phyloP scores from a whole-genome alignment of 768 basidiomycete species.

The Agrocybe pediades region DNA sequence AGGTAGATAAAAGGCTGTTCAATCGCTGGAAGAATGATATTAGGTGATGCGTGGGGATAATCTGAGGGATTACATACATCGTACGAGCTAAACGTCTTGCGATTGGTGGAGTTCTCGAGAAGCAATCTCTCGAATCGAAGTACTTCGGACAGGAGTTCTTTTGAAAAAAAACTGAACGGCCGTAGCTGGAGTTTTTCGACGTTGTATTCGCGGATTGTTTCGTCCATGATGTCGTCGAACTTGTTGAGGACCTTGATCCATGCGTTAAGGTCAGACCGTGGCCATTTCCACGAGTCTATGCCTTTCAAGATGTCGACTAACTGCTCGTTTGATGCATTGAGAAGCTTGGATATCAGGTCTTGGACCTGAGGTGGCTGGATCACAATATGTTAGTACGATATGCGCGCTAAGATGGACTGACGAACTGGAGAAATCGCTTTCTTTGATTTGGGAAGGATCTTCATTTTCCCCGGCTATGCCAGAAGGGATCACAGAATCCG shows the following conservation, averaged over 20 bases:
- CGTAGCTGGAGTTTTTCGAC: conserved; percentile 83
- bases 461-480: conserved; percentile 72
- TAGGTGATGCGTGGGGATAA: conserved; percentile 10
- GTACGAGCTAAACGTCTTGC: conserved; percentile 95
- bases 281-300: conserved; percentile 90
- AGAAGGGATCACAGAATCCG: conserved; percentile 22
- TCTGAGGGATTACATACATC: conserved; percentile 67
- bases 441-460: conserved; percentile 86
- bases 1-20: conserved; percentile 83
- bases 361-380: conserved; percentile 76
- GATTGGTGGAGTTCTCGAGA: conserved; percentile 96
- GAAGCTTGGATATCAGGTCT: conserved; percentile 74
- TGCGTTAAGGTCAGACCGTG: conserved; percentile 93
- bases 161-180: conserved; percentile 73
- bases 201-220: conserved; percentile 80
- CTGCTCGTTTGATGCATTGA: conserved; percentile 68
- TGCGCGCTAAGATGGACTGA: conserved; percentile 22
- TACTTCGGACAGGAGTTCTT: conserved; percentile 77
- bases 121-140: conserved; percentile 87
- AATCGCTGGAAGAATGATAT: conserved; percentile 65
- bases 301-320: conserved; percentile 65
- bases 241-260: conserved; percentile 97
- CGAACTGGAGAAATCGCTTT: conserved; percentile 77
- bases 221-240: conserved; percentile 88
- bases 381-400: conserved; percentile 19